phyloP scores from a whole-genome alignment of 139 green algal genomes.

The Chlorella sp. region DNA sequence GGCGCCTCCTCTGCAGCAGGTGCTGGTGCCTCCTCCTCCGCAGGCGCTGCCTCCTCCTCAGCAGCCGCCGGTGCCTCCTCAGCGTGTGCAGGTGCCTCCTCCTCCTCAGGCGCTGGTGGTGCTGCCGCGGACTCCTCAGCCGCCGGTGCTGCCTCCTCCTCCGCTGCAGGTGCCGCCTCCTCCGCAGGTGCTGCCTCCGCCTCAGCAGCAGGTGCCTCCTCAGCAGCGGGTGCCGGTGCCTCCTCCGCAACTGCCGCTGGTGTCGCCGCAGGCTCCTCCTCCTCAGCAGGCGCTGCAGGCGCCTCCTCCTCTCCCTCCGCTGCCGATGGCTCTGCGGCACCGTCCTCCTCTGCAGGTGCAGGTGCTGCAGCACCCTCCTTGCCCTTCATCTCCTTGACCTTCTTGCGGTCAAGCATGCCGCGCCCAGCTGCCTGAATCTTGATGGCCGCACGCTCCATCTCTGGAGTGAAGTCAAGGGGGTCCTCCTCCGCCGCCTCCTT shows the following conservation, averaged over 20 bases:
- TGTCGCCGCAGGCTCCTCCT: not conserved
- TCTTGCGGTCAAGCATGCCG: conserved; percentile 48
- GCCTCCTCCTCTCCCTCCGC: not conserved
- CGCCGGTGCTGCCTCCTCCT: not conserved
- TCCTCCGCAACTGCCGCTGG: not conserved
- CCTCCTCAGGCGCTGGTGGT: no score
- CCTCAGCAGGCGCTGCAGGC: not conserved
- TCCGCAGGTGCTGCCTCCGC: not conserved
- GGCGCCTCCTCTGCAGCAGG: not conserved
- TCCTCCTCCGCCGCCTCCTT: no score
- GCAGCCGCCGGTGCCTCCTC: not conserved
- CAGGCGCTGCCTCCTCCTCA: not conserved
- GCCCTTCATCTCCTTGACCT: conserved; percentile 25
- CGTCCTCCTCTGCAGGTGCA: not conserved
- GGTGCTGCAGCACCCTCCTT: not conserved
- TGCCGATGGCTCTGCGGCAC: not conserved
- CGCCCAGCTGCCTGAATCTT: conserved; percentile 57
- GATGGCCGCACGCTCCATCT: conserved; percentile 33
- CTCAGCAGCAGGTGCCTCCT: not conserved
- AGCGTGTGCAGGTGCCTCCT: not conserved
- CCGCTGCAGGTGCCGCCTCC: not conserved
- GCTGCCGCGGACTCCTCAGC: not conserved
- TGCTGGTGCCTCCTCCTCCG: conserved; percentile 4
- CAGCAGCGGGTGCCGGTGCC: not conserved
- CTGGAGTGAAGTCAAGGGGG: not conserved